A percentile compares a stretch with the other conserved stretches of the same genome.
Conservation (phyloP, 2,329 filamentous ascomycete species). For the Alternaria infectoria region DNA sequence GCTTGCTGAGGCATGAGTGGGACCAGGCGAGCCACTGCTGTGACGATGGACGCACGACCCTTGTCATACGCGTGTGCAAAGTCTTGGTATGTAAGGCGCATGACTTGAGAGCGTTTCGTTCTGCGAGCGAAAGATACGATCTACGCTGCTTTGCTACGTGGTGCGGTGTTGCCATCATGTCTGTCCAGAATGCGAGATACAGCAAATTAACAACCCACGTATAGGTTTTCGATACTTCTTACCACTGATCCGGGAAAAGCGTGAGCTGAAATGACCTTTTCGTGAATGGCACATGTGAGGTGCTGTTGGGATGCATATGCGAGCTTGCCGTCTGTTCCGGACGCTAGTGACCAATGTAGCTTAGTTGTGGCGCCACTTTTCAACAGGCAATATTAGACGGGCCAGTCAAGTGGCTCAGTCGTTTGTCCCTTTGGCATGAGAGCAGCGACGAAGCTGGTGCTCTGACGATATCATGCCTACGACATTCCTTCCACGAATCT, state of each 20-base stretch:
- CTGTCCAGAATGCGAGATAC: neutral
- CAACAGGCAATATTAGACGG: slow-evolving; percentile 6
- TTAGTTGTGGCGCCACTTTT: slow-evolving; percentile 19
- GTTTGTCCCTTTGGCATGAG: neutral
- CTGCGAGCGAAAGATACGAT: neutral
- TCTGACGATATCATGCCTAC: neutral
- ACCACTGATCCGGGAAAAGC: neutral
- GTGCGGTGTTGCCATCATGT: neutral
- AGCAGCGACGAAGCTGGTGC: neutral
- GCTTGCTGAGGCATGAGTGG: slow-evolving; percentile 6
- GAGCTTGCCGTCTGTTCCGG: slow-evolving; percentile 22
- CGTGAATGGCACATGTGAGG: slow-evolving; percentile 4
- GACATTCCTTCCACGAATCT: neutral
- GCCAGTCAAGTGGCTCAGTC: slow-evolving; percentile 14
- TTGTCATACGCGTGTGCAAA: slow-evolving; percentile 22
- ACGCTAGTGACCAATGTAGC: neutral
- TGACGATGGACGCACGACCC: slow-evolving; percentile 13
- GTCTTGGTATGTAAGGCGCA: slow-evolving; percentile 29
- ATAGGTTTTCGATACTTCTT: neutral
- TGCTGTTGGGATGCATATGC: slow-evolving; percentile 10
- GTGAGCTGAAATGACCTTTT: neutral
- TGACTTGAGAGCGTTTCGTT: slow-evolving; percentile 9
- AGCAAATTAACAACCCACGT: neutral
- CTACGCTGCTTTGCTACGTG: neutral
- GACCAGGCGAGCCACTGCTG: slow-evolving; percentile 16